Conservation (phyloP, 768 basidiomycete species). For the Xerocomus brunneocitrinus region DNA sequence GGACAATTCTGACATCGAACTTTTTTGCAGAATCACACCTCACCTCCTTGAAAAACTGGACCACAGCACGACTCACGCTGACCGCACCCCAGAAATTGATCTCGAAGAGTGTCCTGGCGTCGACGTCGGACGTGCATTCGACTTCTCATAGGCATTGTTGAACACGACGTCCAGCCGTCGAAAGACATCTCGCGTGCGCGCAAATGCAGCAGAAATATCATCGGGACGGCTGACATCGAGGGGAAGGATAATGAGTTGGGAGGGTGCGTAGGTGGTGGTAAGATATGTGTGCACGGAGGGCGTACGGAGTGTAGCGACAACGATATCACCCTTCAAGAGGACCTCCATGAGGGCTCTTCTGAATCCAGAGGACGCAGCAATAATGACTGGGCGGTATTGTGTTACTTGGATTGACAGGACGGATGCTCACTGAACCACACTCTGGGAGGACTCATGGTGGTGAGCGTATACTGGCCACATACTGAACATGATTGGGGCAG, state of each 20-base stretch:
- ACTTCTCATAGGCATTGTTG: constrained; percentile 34
- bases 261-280: constrained; percentile 18
- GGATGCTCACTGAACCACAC: constrained; percentile 10
- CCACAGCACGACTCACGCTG: constrained; percentile 21
- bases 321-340: constrained; percentile 30
- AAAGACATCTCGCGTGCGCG: constrained; percentile 28
- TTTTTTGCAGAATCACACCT: constrained; percentile 22
- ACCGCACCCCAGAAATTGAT: constrained; percentile 19
- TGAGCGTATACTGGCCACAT: too few species aligned
- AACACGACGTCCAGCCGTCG: constrained; percentile 41
- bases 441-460: neutral
- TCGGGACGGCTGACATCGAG: constrained; percentile 35
- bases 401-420: neutral
- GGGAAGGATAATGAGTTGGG: constrained; percentile 32
- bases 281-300: constrained; percentile 30
- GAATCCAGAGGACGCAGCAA: constrained; percentile 37
- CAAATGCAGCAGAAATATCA: constrained; percentile 34
- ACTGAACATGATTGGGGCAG: too few species aligned
- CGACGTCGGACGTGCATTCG: constrained; percentile 30
- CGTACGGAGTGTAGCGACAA: constrained; percentile 39
- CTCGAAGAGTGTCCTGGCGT: constrained; percentile 30
- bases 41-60: constrained; percentile 32
- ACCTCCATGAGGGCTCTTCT: constrained; percentile 29
- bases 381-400: constrained; percentile 10
- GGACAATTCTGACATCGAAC: constrained; percentile 10